A percentile compares a stretch with the other conserved stretches of the same genome.
phyloP scores from a whole-genome alignment of 257 asterid genomes.

The Solanum clarkiae region DNA sequence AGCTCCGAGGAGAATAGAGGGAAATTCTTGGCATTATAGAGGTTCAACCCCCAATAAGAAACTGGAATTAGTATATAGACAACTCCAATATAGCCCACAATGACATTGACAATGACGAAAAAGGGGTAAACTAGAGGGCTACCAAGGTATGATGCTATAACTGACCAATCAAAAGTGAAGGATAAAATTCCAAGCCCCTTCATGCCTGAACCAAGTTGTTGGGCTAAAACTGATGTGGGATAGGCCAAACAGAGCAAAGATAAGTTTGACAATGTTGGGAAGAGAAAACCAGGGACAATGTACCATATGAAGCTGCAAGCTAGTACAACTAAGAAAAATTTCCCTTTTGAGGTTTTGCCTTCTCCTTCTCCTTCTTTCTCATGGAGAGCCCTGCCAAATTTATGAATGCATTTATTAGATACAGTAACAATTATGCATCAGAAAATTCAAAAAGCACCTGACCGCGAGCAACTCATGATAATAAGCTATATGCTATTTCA shows the following conservation, averaged over 20 bases:
- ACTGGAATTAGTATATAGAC: conserved; percentile 34
- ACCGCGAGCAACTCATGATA: not conserved
- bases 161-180: conserved; percentile 53
- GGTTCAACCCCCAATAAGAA: conserved; percentile 48
- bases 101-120: conserved; percentile 45
- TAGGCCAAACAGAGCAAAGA: conserved; percentile 40
- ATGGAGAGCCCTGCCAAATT: conserved; percentile 58
- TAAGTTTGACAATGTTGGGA: conserved; percentile 23
- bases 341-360: conserved; percentile 20
- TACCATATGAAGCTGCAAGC: conserved; percentile 46
- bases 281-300: conserved; percentile 42
- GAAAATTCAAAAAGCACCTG: not conserved
- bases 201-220: conserved; percentile 62
- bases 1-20: conserved; percentile 42
- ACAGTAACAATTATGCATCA: not conserved
- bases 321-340: conserved; percentile 51
- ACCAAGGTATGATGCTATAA: conserved; percentile 30
- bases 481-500: not conserved
- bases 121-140: conserved; percentile 67
- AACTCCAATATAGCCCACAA: conserved; percentile 29
- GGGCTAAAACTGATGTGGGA: conserved; percentile 42
- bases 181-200: conserved; percentile 55
- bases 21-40: conserved; percentile 43
- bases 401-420: not conserved
- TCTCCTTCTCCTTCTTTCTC: conserved; percentile 24